Conservation (phyloP, 1,284 basidiomycete genomes). For the Neotropicomus parvogracilis region DNA sequence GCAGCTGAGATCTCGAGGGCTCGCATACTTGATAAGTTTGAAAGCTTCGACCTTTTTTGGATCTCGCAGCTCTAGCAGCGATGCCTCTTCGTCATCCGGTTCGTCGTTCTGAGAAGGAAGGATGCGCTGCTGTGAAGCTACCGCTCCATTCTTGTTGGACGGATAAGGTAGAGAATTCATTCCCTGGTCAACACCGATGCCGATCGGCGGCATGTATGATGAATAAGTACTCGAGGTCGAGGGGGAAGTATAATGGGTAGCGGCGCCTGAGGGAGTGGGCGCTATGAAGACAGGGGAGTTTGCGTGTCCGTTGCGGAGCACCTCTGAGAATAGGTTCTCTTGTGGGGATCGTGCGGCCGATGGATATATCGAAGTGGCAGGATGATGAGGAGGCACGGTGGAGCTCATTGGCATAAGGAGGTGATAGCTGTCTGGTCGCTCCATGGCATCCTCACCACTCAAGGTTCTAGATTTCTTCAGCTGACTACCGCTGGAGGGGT, state of each 20-base stretch:
- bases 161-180: slow-evolving; percentile 45
- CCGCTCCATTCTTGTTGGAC: slow-evolving; percentile 24
- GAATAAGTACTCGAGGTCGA: slow-evolving; percentile 43
- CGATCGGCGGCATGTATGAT: slow-evolving; percentile 55
- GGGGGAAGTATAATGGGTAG: slow-evolving; percentile 29
- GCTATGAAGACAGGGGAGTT: slow-evolving; percentile 63
- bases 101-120: slow-evolving; percentile 27
- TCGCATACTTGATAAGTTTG: slow-evolving; percentile 71
- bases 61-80: slow-evolving; percentile 39
- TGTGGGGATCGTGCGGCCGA: slow-evolving; percentile 37
- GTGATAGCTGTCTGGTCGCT: slow-evolving; percentile 47
- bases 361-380: slow-evolving; percentile 37
- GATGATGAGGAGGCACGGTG: slow-evolving; percentile 35
- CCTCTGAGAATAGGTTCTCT: slow-evolving; percentile 58
- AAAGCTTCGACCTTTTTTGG: slow-evolving; percentile 72
- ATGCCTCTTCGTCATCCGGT: slow-evolving; percentile 24
- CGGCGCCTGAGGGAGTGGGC: slow-evolving; percentile 38
- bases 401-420: slow-evolving; percentile 53
- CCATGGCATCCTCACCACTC: slow-evolving; percentile 38
- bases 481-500: slow-evolving; percentile 33
- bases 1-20: not conserved
- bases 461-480: slow-evolving; percentile 51
- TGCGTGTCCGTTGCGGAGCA: slow-evolving; percentile 51
- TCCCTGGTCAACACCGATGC: slow-evolving; percentile 52
- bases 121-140: slow-evolving; percentile 25